These are phyloP conservation scores for Tolypocladium amazonense DNA, from an alignment of 2,329 filamentous ascomycete species.

Conservation along the genomic window DNA sequence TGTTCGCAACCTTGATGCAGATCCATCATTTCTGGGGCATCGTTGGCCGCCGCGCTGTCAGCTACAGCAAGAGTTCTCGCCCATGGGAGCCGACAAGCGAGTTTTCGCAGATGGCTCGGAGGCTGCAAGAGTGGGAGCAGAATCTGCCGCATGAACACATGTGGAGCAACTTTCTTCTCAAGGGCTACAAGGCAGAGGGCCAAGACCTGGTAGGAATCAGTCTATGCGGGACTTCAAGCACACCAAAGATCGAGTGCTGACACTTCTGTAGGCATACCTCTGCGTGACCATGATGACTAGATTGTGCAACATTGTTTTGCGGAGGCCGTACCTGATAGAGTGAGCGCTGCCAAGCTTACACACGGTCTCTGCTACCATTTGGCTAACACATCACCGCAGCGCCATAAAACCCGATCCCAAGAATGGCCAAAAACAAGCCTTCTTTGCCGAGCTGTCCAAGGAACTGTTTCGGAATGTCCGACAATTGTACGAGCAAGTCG, in stretches of 20 bases:
- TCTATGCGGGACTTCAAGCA: background rate
- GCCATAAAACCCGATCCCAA: conserved; percentile 31
- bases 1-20: conserved; percentile 46
- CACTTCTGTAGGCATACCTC: conserved; percentile 34
- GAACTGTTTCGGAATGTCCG: conserved; percentile 40
- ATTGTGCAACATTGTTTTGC: conserved; percentile 45
- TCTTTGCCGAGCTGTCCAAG: conserved; percentile 31
- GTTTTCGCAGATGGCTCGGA: conserved; percentile 31
- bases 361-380: background rate
- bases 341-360: conserved; percentile 14
- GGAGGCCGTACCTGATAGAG: conserved; percentile 43
- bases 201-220: conserved; percentile 34
- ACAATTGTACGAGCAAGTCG: conserved; percentile 36
- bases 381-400: conserved; percentile 16
- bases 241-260: conserved; percentile 1
- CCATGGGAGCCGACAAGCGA: conserved; percentile 39
- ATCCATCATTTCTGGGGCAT: conserved; percentile 44
- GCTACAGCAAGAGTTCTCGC: conserved; percentile 27
- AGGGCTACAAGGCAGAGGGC: conserved; percentile 33
- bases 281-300: conserved; percentile 44
- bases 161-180: conserved; percentile 32
- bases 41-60: conserved; percentile 37
- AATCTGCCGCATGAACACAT: conserved; percentile 34
- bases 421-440: conserved; percentile 23
- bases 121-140: conserved; percentile 36